These are phyloP conservation scores for Candida golubevii DNA, from an alignment of 805 yeast species.

Conservation along the genomic window DNA sequence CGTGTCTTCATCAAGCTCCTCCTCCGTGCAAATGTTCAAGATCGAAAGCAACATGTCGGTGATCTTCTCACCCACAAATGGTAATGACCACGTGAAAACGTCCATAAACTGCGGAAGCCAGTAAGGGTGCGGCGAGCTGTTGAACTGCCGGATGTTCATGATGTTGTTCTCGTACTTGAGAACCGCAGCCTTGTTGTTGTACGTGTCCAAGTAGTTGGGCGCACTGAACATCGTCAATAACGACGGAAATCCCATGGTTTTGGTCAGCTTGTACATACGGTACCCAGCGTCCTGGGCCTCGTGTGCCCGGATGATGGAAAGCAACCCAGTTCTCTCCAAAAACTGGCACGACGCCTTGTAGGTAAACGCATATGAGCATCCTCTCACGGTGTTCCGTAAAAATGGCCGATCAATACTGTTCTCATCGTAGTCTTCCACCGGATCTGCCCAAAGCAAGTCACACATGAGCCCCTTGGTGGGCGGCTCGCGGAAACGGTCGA, in stretches of 20 bases:
- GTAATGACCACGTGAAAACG: conserved; percentile 94
- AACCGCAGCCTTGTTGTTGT: conserved; percentile 93
- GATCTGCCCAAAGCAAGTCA: conserved; percentile 95
- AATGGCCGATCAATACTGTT: conserved; percentile 44
- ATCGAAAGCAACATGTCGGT: conserved; percentile 90
- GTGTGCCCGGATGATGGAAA: conserved; percentile 90
- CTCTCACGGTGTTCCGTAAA: conserved; percentile 70
- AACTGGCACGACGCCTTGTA: conserved; percentile 79
- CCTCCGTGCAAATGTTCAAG: conserved; percentile 91
- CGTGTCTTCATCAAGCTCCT: conserved; percentile 78
- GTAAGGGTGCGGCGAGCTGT: conserved; percentile 90
- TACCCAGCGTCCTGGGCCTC: conserved; percentile 98
- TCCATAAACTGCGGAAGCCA: conserved; percentile 97
- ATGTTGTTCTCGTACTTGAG: conserved; percentile 87
- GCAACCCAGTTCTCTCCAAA: conserved; percentile 67
- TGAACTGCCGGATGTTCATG: conserved; percentile 93
- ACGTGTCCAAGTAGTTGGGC: conserved; percentile 89
- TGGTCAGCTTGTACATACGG: conserved; percentile 85
- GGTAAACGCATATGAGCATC: conserved; percentile 88
- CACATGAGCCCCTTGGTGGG: conserved; percentile 94
- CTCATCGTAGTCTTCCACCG: conserved; percentile 80
- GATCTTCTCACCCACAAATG: conserved; percentile 94
- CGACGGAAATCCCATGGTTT: conserved; percentile 82
- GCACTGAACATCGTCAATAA: conserved; percentile 90
- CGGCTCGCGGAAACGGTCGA: conserved; percentile 85